Base-by-base conservation (phyloP, 169 alveolate genomes). In the Plasmodium coatneyi region DNA sequence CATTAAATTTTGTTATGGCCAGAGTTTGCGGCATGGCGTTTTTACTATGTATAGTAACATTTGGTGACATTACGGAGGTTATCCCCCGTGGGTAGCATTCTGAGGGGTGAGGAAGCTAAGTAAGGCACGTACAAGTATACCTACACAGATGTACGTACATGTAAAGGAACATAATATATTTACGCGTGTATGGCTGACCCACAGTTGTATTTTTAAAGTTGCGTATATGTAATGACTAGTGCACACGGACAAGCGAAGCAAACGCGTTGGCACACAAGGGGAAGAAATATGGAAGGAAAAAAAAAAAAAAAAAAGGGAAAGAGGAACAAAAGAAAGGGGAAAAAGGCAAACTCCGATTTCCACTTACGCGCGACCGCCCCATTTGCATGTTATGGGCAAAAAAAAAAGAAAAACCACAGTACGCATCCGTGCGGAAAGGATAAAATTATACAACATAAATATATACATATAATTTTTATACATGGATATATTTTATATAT, bases 361-460 rank as follows among this genome's bases (percentile, higher is more conserved):
- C 56, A 46, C 56, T 46, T 46, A 46, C n/a, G 56, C 56, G 56
- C 56, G 56, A 46, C 56, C 56, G 56, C 56, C 56, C 56, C 56
- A 46, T 46, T 6, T 46, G 56, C 56, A 46, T 46, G 56, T 46
- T 12, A 46, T 46, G 56, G 56, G n/a, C 16, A 46, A 12, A 46
- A 46, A 46, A 46, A 46, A 6, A 46, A 12, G 5, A 32, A 32
- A 32, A 32, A 52, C 30, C 41, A 30, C 41, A 78, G 14, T 25
- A 19, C 28, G 83, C 22, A 52, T 30, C 52, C 52, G 89, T 34
- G 78, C 89, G 54, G 16, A 14, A 49, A 54, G 74, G 74, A 60
- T 25, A 60, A 46, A 46, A 46, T 46, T 46, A 46, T 46, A 46
- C 56, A 46, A 46, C 56, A 10, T 46, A 9, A 10, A 46, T 12